Evolutionary conservation across 352 stramenopile species (phyloP), one percentile per base, ranked within the genome.

Genomic region (Globisporangium polare): DNA sequence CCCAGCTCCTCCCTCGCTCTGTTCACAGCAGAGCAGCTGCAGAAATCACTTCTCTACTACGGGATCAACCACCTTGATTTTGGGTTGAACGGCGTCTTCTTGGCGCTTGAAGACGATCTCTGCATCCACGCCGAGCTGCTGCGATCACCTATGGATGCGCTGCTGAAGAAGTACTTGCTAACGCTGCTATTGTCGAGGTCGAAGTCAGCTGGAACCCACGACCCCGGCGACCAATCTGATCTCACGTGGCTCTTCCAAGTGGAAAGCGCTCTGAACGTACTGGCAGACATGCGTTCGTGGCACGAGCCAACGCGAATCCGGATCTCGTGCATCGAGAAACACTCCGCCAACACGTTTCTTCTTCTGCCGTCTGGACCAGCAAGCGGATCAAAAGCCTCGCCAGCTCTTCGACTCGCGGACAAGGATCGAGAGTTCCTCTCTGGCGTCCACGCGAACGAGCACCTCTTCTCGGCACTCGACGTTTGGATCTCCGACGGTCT

Each of bases 401-500:
- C 33, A 24, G 26, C 53, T 2, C 61, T 67, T n/a, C 53, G 61
- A 0, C 35, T 67, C 6, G 49, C 61, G 5, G 53, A 57, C 45
- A 67, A 58, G 31, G 61, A 67, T 29, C 61, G 54, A 12, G 61
- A 67, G 29, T 45, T 67, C 1, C 47, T 67, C 17, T 50, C 61
- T 43, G 46, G 8, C 10, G 45, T 56, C 10, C 61, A 67, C 31
- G 31, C 61, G 3, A 67, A 45, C 24, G 51, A 60, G 3, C 55
- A 61, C 9, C 17, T 58, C 7, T 6, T 39, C n/a, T 53, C 61
- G 5, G 35, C 27, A 2, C 7, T 56, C n/a, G 61, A 67, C 12
- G 15, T 22, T 4, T 67, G 61, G 61, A 35, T 67, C 2, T 43
- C 47, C 2, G 54, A 67, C 22, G 61, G 45, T 0, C 53, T 67